These are phyloP conservation scores for Coniochaeta pulveracea DNA, from an alignment of 2,329 filamentous ascomycete species.

Conservation along the genomic window DNA sequence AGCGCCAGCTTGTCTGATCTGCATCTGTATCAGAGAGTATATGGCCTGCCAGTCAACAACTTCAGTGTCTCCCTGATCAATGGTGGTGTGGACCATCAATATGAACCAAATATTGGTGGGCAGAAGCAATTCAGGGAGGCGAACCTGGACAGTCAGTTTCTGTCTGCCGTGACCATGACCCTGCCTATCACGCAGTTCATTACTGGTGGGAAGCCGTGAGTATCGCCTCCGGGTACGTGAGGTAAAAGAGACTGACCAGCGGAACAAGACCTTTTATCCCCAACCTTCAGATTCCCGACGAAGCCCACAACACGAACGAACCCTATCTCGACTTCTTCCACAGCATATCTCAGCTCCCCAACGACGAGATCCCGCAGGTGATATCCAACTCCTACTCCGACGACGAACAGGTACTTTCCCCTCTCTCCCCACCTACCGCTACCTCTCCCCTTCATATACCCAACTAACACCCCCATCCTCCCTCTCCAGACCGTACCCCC, in stretches of 20 bases:
- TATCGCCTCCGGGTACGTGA: background rate
- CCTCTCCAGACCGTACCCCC: constrained; percentile 40
- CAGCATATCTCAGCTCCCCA: constrained; percentile 39
- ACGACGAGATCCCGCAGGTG: constrained; percentile 43
- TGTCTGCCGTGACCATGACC: constrained; percentile 11
- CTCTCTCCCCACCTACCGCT: background rate
- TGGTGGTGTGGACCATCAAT: constrained; percentile 27
- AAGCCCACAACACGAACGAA: constrained; percentile 44
- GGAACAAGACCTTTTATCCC: constrained; percentile 25
- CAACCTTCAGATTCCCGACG: constrained; percentile 12
- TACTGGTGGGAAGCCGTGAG: constrained; percentile 18
- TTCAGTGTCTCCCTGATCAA: constrained; percentile 28
- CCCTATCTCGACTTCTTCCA: constrained; percentile 56
- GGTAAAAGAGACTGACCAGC: background rate
- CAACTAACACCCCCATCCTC: background rate
- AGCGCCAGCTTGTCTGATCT: constrained; percentile 35
- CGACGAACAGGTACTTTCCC: constrained; percentile 35
- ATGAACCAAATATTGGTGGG: too few relatives aligned
- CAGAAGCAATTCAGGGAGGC: constrained; percentile 11
- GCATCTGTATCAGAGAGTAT: constrained; percentile 20
- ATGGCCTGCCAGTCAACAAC: constrained; percentile 29
- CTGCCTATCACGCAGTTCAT: constrained; percentile 16
- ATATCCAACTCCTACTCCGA: constrained; percentile 59
- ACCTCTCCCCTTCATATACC: background rate
- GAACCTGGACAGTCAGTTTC: constrained; percentile 17